Conservation (phyloP, 345 rosid genomes). For the Aquilaria malaccensis region DNA sequence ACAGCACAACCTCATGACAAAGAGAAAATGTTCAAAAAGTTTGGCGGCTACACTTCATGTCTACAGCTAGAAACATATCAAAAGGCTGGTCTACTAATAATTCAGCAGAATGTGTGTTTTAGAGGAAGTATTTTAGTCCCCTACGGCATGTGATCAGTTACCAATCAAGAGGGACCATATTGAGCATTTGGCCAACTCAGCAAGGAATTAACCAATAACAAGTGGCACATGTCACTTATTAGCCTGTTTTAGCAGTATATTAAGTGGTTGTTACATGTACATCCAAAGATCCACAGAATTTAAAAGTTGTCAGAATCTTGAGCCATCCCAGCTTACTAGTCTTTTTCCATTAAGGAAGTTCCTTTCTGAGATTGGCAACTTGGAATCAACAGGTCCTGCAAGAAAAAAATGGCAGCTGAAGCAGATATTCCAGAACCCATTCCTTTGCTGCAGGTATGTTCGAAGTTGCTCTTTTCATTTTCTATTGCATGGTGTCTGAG, state of each 20-base stretch:
- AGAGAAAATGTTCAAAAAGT: constrained; percentile 12
- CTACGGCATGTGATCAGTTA: constrained; percentile 23
- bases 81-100: constrained; percentile 2
- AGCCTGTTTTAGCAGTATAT: constrained; percentile 24
- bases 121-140: constrained; percentile 6
- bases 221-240: constrained; percentile 42
- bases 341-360: background rate
- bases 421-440: constrained; percentile 31
- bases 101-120: background rate
- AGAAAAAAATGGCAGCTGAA: constrained; percentile 56
- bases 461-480: constrained; percentile 8
- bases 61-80: constrained; percentile 15
- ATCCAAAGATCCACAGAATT: constrained; percentile 24
- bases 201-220: constrained; percentile 23
- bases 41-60: constrained; percentile 8
- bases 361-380: background rate
- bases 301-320: constrained; percentile 14
- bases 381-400: constrained; percentile 5
- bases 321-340: background rate
- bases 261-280: constrained; percentile 13
- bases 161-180: constrained; percentile 35
- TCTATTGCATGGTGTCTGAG: constrained; percentile 1
- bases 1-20: constrained; percentile 14
- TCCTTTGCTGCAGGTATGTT: constrained; percentile 27
- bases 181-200: constrained; percentile 46